A percentile compares a stretch with the other conserved stretches of the same genome.
Conservation (phyloP, 2,329 filamentous ascomycete genomes). For the Arachnopeziza araneosa region DNA sequence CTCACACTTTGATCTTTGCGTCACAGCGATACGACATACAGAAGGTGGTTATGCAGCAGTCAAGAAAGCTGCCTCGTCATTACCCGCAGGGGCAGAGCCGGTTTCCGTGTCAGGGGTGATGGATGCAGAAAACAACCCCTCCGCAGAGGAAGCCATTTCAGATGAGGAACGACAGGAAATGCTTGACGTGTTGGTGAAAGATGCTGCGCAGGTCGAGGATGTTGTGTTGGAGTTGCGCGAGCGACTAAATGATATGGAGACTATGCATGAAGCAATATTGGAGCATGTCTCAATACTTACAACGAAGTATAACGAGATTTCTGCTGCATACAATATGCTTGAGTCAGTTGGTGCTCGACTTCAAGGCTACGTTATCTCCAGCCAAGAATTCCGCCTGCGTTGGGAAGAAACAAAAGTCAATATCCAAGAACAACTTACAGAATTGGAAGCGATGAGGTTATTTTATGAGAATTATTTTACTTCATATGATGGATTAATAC, state of each 20-base stretch:
- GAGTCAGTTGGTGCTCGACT: conserved; percentile 63
- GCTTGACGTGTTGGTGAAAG: conserved; percentile 70
- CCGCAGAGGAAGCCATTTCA: conserved; percentile 59
- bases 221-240: conserved; percentile 68
- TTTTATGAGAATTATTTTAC: conserved; percentile 84
- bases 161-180: conserved; percentile 76
- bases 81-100: conserved; percentile 41
- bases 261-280: conserved; percentile 57
- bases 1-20: conserved; percentile 87
- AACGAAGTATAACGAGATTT: conserved; percentile 50
- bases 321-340: conserved; percentile 59
- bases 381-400: conserved; percentile 55
- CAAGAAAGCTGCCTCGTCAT: conserved; percentile 60
- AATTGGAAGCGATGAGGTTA: conserved; percentile 70
- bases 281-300: conserved; percentile 55
- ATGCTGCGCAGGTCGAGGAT: conserved; percentile 61
- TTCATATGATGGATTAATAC: conserved; percentile 77
- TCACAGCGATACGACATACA: conserved; percentile 84
- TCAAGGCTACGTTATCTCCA: conserved; percentile 57
- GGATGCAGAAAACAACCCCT: conserved; percentile 46
- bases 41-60: conserved; percentile 71
- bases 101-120: conserved; percentile 65
- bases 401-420: conserved; percentile 72
- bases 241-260: conserved; percentile 71
- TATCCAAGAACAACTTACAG: conserved; percentile 63